Evolutionary conservation across 116 monocot genomes (phyloP).

Genomic region (Iris pallida): DNA sequence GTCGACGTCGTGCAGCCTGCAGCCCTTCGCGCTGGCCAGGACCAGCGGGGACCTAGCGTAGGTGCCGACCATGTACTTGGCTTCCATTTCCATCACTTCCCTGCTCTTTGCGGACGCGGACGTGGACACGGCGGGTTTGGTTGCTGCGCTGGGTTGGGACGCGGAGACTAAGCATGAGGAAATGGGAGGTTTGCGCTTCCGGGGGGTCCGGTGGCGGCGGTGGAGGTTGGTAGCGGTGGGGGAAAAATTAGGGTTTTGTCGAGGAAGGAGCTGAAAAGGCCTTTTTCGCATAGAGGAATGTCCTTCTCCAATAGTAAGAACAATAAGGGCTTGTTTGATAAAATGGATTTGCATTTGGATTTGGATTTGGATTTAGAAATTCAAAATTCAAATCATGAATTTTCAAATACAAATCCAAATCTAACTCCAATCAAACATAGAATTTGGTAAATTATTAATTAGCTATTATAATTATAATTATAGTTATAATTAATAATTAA

Average conservation of each 20-base stretch:
- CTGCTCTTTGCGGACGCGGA: constrained; percentile 23
- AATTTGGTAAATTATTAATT: too few relatives aligned
- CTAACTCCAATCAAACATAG: too few relatives aligned
- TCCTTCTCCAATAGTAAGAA: too few relatives aligned
- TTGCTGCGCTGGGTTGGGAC: background rate
- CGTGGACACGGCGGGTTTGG: background rate
- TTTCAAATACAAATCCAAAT: too few relatives aligned
- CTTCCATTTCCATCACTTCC: constrained; percentile 61
- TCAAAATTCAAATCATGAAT: too few relatives aligned
- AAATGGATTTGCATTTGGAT: too few relatives aligned
- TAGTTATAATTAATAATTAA: too few relatives aligned
- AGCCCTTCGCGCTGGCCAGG: constrained; percentile 58
- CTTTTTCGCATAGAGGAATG: background rate
- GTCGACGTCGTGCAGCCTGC: constrained; percentile 60
- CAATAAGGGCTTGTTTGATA: too few relatives aligned
- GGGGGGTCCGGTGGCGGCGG: background rate
- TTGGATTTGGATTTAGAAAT: too few relatives aligned
- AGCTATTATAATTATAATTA: too few relatives aligned
- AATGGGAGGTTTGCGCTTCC: background rate
- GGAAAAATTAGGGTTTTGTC: constrained; percentile 7
- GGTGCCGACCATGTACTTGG: constrained; percentile 48
- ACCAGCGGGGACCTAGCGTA: constrained; percentile 69
- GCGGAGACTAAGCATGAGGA: constrained; percentile 31
- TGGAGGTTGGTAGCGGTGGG: background rate
- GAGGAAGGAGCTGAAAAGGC: constrained; percentile 7